phyloP scores from a whole-genome alignment of 805 yeast genomes.

The Candida pseudofarinosa region DNA sequence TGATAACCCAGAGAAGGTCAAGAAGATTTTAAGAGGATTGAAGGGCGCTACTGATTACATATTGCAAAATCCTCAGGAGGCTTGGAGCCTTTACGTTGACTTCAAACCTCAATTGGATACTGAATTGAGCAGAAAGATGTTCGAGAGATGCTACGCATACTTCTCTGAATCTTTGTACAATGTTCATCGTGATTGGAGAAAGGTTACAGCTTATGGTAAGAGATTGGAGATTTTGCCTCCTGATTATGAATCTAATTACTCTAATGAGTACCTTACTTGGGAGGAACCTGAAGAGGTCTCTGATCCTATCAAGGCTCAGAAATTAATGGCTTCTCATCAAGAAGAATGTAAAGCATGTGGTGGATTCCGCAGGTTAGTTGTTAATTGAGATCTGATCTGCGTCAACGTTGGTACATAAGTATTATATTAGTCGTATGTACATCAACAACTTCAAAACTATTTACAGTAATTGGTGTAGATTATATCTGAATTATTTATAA shows the following conservation, averaged over 20 bases:
- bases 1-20: constrained; percentile 44
- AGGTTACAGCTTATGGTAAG: constrained; percentile 54
- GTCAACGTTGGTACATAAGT: background rate
- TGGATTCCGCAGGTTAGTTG: constrained; percentile 44
- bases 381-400: constrained; percentile 8
- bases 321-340: constrained; percentile 44
- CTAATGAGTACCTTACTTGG: constrained; percentile 50
- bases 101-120: constrained; percentile 46
- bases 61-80: constrained; percentile 38
- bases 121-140: constrained; percentile 41
- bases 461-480: constrained; percentile 1
- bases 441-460: background rate
- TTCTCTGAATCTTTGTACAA: constrained; percentile 49
- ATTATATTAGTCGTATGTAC: background rate
- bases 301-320: constrained; percentile 48
- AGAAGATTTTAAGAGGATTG: constrained; percentile 43
- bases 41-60: constrained; percentile 50
- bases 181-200: constrained; percentile 54
- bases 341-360: constrained; percentile 44
- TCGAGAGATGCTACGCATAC: constrained; percentile 53
- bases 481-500: constrained; percentile 38
- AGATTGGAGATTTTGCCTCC: constrained; percentile 47
- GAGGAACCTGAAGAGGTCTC: constrained; percentile 43
- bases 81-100: constrained; percentile 44
- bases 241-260: constrained; percentile 48